Conservation (phyloP, 495 filamentous ascomycete genomes). For the Cercophora newfieldiana region DNA sequence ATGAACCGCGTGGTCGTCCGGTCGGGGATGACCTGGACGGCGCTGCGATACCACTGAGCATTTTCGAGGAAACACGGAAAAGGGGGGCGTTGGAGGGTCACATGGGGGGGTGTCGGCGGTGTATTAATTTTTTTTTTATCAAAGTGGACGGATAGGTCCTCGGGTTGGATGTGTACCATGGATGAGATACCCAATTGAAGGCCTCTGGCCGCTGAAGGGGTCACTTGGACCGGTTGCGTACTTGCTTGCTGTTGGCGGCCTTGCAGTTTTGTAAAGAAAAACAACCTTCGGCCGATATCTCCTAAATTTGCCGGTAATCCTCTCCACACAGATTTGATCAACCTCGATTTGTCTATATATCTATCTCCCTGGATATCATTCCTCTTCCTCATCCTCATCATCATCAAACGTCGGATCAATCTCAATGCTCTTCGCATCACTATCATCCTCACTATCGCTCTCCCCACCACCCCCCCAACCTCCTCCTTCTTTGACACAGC, state of each 20-base stretch:
- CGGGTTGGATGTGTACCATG: not conserved
- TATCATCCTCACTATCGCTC: constrained; percentile 19
- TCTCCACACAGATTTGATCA: too few relatives aligned
- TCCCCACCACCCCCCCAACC: constrained; percentile 51
- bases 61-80: constrained; percentile 8
- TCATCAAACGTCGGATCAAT: constrained; percentile 29
- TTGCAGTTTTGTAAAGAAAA: too few relatives aligned
- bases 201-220: not conserved
- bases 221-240: too few relatives aligned
- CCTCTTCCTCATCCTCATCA: constrained; percentile 27
- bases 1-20: not conserved
- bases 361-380: constrained; percentile 1
- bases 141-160: too few relatives aligned
- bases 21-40: not conserved
- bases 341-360: not conserved
- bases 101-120: not conserved
- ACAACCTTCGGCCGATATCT: too few relatives aligned
- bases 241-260: too few relatives aligned
- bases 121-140: too few relatives aligned
- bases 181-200: not conserved
- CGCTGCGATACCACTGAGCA: constrained; percentile 5
- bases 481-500: not conserved
- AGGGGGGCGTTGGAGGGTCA: not conserved
- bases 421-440: constrained; percentile 30
- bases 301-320: too few relatives aligned